Conservation (phyloP, 305 asterid species). For the Rubia balearica region DNA sequence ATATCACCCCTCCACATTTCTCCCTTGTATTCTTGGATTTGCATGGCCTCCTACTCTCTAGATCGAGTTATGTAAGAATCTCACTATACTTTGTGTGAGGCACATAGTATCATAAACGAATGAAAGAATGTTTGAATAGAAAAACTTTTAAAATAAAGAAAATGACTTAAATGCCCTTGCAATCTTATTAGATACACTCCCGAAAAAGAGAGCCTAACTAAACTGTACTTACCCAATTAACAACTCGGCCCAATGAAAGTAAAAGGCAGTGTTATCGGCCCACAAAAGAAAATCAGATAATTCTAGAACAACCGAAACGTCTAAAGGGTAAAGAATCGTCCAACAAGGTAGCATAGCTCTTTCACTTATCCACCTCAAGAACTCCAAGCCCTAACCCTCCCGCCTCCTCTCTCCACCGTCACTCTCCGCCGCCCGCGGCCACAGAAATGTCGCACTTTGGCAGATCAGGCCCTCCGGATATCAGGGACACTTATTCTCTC, state of each 20-base stretch:
- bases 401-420: background rate
- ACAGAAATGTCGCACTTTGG: constrained; percentile 91
- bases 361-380: constrained; percentile 6
- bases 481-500: constrained; percentile 84
- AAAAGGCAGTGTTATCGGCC: background rate
- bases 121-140: too few species aligned
- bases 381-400: constrained; percentile 3
- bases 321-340: background rate
- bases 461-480: constrained; percentile 98
- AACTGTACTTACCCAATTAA: background rate
- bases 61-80: too few species aligned
- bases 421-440: background rate
- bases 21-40: too few species aligned
- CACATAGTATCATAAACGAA: too few species aligned
- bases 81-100: too few species aligned
- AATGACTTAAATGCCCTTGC: too few species aligned
- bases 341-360: background rate
- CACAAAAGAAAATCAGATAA: background rate
- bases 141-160: too few species aligned
- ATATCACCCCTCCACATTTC: too few species aligned
- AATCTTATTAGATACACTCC: too few species aligned
- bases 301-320: background rate
- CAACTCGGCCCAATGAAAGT: background rate
- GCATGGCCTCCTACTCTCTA: too few species aligned
- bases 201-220: background rate